Percentiles rank a stretch among this genome's conserved stretches.
These are phyloP conservation scores for Zanthoxylum bungeanum DNA, from an alignment of 345 rosid genomes.

Conservation along the genomic window DNA sequence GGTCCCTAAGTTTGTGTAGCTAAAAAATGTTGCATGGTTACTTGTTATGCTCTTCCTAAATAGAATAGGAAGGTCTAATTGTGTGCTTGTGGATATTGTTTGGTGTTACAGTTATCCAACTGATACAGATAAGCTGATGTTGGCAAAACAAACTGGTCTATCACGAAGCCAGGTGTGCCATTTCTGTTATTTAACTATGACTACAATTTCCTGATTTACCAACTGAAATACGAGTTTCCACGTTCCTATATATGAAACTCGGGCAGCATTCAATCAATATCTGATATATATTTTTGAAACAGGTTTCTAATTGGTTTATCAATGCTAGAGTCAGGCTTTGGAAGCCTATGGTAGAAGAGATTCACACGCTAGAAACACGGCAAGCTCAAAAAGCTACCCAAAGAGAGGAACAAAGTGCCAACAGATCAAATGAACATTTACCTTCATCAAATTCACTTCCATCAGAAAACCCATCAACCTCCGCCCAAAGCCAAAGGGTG, in stretches of 20 bases:
- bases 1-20: neutral
- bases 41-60: neutral
- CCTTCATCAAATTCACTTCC: conserved; percentile 23
- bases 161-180: conserved; percentile 74
- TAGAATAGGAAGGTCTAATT: neutral
- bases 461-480: conserved; percentile 32
- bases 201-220: neutral
- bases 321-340: conserved; percentile 94
- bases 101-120: conserved; percentile 70
- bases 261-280: neutral
- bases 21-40: neutral
- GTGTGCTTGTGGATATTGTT: neutral
- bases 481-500: conserved; percentile 34
- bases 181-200: neutral
- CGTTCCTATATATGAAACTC: neutral
- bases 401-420: conserved; percentile 43
- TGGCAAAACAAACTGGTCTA: conserved; percentile 91
- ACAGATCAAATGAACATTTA: conserved; percentile 28
- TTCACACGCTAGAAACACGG: conserved; percentile 69
- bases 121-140: conserved; percentile 82
- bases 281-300: neutral
- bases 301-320: conserved; percentile 95
- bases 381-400: conserved; percentile 53
- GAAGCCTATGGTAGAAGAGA: conserved; percentile 98
- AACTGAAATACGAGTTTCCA: neutral